Base-by-base conservation (phyloP, 345 rosid genomes). In the Arabis hirsuta region DNA sequence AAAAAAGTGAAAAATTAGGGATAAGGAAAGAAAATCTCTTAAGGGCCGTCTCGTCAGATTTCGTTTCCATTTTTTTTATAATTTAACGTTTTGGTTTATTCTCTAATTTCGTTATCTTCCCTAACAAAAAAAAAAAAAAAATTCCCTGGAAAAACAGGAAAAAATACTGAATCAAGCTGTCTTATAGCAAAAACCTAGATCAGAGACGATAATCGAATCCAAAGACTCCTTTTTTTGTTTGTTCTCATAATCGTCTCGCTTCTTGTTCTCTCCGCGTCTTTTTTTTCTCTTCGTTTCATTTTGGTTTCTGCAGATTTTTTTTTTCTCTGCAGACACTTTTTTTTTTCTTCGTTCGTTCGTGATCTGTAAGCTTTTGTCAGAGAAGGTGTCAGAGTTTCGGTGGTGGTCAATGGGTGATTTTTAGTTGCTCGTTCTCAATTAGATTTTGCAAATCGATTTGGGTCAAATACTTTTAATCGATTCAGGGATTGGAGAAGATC, bases 361-460 rank as follows among this genome's bases (percentile, higher is more conserved):
- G 57, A 75, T 75, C 79, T 54, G 59, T 69, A 61, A 65, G 44
- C 45, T 62, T 67, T 53, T 69, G 45, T 69, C 67, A 65, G 77
- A 60, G 36, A 45, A 67, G 9, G 20, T 48, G 67, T 58, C 67
- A 65, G 46, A 55, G 24, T 47, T 65, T 41, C 12, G 62, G 45
- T 72, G 44, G 22, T 39, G 72, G 67, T 65, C 67, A 74, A 67
- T 51, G 55, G 39, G 29, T 53, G 1, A n/a, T 9, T 43, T 72
- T 44, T 29, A 31, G 44, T 39, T 38, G 47, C 45, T 46, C 41
- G 11, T 10, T 43, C 20, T 63, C 75, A 38, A 71, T 59, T 48
- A 14, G 66, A 59, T 6, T 47, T 20, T 4, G 52, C n/a, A 0
- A 20, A 50, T 67, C 68, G 62, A 58, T 65, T 74, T 66, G 27